Conservation (phyloP, 2,329 filamentous ascomycete species). For the Xylariaceae sp. region DNA sequence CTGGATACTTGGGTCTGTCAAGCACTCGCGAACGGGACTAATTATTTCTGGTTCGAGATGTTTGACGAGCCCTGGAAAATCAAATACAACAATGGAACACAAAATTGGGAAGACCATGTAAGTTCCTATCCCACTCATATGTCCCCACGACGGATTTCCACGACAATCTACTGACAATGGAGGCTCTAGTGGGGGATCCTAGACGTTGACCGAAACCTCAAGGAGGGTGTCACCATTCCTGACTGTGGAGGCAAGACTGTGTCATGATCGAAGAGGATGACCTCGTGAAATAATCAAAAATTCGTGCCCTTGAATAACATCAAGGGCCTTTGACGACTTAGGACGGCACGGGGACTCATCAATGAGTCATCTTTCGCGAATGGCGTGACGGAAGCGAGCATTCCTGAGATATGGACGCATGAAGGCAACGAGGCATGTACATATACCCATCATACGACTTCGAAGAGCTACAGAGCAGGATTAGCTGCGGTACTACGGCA, state of each 20-base stretch:
- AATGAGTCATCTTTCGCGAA: too few relatives aligned
- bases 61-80: constrained; percentile 98
- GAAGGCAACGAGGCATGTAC: too few relatives aligned
- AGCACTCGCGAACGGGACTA: constrained; percentile 73
- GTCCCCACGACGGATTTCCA: neutral
- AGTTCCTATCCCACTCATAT: neutral
- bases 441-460: too few relatives aligned
- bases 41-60: constrained; percentile 97
- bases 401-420: too few relatives aligned
- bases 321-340: too few relatives aligned
- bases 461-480: too few relatives aligned
- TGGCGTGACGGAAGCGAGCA: too few relatives aligned
- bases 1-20: constrained; percentile 82
- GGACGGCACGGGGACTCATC: too few relatives aligned
- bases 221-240: constrained; percentile 78
- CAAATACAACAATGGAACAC: constrained; percentile 59
- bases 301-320: too few relatives aligned
- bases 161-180: neutral
- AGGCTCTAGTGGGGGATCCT: constrained; percentile 69
- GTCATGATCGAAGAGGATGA: neutral
- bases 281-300: too few relatives aligned
- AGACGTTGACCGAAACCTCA: constrained; percentile 79
- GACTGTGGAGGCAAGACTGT: constrained; percentile 76
- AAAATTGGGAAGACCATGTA: constrained; percentile 83
- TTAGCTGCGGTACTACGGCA: too few relatives aligned